These are phyloP conservation scores for Diutina ranongensis DNA, from an alignment of 1,139 yeast genomes.

Conservation along the genomic window DNA sequence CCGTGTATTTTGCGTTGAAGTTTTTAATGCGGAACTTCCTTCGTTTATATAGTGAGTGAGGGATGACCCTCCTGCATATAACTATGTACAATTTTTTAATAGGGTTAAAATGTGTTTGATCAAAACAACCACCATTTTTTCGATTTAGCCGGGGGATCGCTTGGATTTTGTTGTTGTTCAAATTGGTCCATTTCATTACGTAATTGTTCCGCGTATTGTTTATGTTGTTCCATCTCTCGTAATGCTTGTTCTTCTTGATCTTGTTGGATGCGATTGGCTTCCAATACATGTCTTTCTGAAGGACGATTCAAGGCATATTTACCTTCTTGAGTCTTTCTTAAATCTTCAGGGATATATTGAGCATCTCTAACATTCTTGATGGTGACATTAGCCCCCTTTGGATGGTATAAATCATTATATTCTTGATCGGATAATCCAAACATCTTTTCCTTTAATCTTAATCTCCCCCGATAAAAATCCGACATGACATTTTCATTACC, in stretches of 20 bases:
- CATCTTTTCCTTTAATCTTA: slow-evolving; percentile 40
- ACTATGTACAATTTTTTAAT: not conserved
- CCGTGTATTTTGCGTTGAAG: slow-evolving; percentile 63
- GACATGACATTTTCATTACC: slow-evolving; percentile 70
- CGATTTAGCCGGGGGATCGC: slow-evolving; percentile 10
- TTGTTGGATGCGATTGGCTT: slow-evolving; percentile 63
- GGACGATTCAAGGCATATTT: slow-evolving; percentile 55
- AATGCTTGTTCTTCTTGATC: slow-evolving; percentile 57
- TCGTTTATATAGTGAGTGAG: not conserved
- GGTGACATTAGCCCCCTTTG: slow-evolving; percentile 23
- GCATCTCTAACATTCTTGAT: slow-evolving; percentile 33
- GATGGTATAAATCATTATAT: slow-evolving; percentile 47
- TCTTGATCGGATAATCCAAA: slow-evolving; percentile 49
- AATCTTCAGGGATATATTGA: slow-evolving; percentile 28
- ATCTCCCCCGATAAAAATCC: slow-evolving; percentile 51
- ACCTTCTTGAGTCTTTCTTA: slow-evolving; percentile 30
- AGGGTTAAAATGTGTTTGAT: not conserved
- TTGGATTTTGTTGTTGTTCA: too few relatives aligned
- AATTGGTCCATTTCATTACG: slow-evolving; percentile 17
- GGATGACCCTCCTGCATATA: too few relatives aligned
- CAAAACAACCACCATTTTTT: slow-evolving; percentile 14
- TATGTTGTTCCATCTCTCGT: slow-evolving; percentile 37
- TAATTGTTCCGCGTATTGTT: slow-evolving; percentile 18
- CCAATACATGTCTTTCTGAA: slow-evolving; percentile 58
- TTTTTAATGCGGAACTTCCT: not conserved